These are phyloP conservation scores for Termitomyces sp. DNA, from an alignment of 768 basidiomycete species.

Conservation along the genomic window DNA sequence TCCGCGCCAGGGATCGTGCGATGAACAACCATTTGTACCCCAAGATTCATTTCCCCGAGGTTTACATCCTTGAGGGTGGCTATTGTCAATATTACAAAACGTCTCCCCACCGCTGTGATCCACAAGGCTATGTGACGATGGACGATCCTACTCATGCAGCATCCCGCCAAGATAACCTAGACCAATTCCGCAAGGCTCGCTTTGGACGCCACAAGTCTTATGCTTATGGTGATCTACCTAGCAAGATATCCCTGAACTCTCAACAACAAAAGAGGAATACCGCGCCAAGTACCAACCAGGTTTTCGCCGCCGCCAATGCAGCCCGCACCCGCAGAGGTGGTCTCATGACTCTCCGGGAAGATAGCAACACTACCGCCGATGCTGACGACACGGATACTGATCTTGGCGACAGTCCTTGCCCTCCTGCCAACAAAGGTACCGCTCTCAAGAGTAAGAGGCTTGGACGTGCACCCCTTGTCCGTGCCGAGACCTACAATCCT, in stretches of 20 bases:
- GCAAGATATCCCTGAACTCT: constrained; percentile 32
- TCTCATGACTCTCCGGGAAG: constrained; percentile 65
- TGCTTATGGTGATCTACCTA: constrained; percentile 77
- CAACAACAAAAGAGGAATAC: constrained; percentile 63
- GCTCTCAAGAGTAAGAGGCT: constrained; percentile 57
- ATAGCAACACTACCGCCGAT: constrained; percentile 54
- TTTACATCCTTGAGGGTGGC: constrained; percentile 96
- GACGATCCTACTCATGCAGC: constrained; percentile 84
- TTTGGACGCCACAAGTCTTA: constrained; percentile 91
- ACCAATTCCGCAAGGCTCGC: constrained; percentile 86
- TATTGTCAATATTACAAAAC: constrained; percentile 85
- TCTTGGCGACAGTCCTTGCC: constrained; percentile 85
- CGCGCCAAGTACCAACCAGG: constrained; percentile 47
- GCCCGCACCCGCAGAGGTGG: constrained; percentile 59
- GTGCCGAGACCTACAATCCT: constrained; percentile 71
- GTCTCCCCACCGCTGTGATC: constrained; percentile 70
- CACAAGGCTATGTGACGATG: constrained; percentile 86
- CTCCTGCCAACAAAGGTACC: constrained; percentile 61
- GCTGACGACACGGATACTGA: constrained; percentile 77
- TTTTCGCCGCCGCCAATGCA: constrained; percentile 69
- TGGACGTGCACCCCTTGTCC: constrained; percentile 42
- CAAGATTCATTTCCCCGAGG: constrained; percentile 90
- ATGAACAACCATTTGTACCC: constrained; percentile 90
- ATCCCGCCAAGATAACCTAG: constrained; percentile 81
- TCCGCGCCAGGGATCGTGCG: constrained; percentile 86